Conservation (phyloP, 352 stramenopile species). For the Phytopythium kandeliae region DNA sequence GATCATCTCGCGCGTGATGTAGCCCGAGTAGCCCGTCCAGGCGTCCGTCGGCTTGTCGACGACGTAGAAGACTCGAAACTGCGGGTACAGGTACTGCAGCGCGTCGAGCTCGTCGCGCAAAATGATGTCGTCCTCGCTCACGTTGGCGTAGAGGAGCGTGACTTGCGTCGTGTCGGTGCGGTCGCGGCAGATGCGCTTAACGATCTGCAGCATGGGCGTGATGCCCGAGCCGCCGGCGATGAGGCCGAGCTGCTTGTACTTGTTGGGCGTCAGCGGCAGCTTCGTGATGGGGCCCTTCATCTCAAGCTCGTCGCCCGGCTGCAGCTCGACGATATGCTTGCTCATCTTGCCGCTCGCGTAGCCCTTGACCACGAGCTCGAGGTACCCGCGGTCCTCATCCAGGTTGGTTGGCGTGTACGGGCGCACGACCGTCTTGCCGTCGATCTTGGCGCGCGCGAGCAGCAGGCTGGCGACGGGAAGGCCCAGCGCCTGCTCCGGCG, state of each 20-base stretch:
- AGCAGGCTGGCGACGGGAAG: constrained; percentile 49
- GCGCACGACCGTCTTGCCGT: constrained; percentile 72
- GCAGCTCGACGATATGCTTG: constrained; percentile 81
- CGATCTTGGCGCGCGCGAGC: constrained; percentile 58
- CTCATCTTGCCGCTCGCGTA: constrained; percentile 83
- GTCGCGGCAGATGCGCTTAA: constrained; percentile 81
- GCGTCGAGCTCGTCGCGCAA: constrained; percentile 82
- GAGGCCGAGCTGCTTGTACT: constrained; percentile 86
- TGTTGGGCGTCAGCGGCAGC: constrained; percentile 83
- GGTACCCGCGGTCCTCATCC: constrained; percentile 76
- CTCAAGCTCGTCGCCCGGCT: constrained; percentile 81
- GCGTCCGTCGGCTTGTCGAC: constrained; percentile 58
- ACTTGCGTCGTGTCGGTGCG: constrained; percentile 81
- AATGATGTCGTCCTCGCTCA: constrained; percentile 86
- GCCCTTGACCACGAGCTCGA: constrained; percentile 88
- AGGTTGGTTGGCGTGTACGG: constrained; percentile 88
- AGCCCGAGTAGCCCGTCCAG: constrained; percentile 69
- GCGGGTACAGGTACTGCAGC: constrained; percentile 74
- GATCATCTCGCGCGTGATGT: constrained; percentile 82
- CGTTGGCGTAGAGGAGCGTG: constrained; percentile 82
- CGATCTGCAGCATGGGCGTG: constrained; percentile 88
- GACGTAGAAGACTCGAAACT: constrained; percentile 71
- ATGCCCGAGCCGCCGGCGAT: constrained; percentile 89
- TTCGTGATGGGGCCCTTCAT: constrained; percentile 90
- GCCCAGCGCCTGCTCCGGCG: constrained; percentile 58